Evolutionary conservation across 2,329 filamentous ascomycete genomes (phyloP), one percentile per base, ranked within the genome.

Genomic region (Zymoseptoria pseudotritici): DNA sequence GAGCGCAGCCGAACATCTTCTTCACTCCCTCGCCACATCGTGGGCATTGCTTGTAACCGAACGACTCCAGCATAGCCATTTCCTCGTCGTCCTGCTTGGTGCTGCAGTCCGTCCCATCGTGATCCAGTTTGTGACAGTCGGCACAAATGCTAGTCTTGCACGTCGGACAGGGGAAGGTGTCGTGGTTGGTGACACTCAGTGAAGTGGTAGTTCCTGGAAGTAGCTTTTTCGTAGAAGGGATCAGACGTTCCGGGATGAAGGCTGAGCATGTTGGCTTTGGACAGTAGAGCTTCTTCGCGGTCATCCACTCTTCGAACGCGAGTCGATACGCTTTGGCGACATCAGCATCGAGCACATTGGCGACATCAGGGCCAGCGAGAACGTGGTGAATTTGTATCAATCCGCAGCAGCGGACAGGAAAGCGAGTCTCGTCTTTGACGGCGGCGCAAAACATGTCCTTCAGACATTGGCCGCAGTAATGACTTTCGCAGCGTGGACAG

Each of bases 41-140:
- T 0, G 80, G 80, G 58, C 80, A 83, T 8, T 74, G 71, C 66
- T 80, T 82, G 67, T 80, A 78, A 3, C 77, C 76, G 71, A 75
- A 80, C 50, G 68, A 70, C 54, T 72, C 70, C 2, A 82, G 69
- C 36, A 78, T 66, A 5, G 71, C 70, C 2, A 73, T 24, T 53
- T 71, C 69, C 4, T 70, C 64, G 19, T 78, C 73, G 21, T 74
- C 59, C 31, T 76, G 74, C 4, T 72, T 68, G 6, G 69, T 71
- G 46, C 70, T 69, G 63, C 78, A 79, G 20, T 70, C 61, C 42
- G 70, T 70, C 7, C 67, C 65, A 13, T 69, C 59, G 57, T 81
- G 78, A n/a, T 73, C 73, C 4, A 74, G 58, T 57, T 76, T 71
- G 49, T 76, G 76, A 67, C 80, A 82, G 2, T 66, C 66, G 2